Conservation (phyloP, 805 yeast species). For the Hanseniaspora valbyensis region DNA sequence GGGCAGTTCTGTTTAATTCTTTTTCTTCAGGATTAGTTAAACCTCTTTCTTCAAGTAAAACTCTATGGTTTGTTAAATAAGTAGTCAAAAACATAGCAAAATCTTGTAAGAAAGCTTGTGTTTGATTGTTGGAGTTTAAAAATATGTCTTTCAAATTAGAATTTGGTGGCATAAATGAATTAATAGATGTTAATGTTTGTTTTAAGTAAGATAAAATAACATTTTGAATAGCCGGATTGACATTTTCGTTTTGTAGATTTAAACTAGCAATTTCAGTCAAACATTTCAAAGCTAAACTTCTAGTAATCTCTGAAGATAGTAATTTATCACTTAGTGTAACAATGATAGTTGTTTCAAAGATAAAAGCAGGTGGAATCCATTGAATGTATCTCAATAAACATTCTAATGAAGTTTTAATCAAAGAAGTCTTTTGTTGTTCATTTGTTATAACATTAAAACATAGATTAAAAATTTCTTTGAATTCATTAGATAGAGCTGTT, state of each 20-base stretch:
- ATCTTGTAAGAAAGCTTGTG: slow-evolving; percentile 91
- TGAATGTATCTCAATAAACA: slow-evolving; percentile 75
- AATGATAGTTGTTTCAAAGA: slow-evolving; percentile 77
- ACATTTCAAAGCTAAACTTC: slow-evolving; percentile 81
- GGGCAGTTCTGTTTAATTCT: slow-evolving; percentile 51
- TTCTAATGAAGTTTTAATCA: slow-evolving; percentile 73
- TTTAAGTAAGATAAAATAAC: slow-evolving; percentile 62
- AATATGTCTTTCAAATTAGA: slow-evolving; percentile 62
- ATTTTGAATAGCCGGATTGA: slow-evolving; percentile 30
- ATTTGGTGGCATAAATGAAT: slow-evolving; percentile 54
- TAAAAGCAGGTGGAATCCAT: slow-evolving; percentile 87
- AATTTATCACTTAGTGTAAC: slow-evolving; percentile 64
- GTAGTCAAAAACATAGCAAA: slow-evolving; percentile 86
- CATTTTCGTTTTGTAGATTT: slow-evolving; percentile 22
- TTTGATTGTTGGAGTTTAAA: slow-evolving; percentile 61
- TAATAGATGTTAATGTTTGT: slow-evolving; percentile 59
- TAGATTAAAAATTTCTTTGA: slow-evolving; percentile 81
- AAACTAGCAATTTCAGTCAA: slow-evolving; percentile 80
- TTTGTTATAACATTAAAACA: slow-evolving; percentile 90
- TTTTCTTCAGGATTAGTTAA: slow-evolving; percentile 30
- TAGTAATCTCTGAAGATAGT: slow-evolving; percentile 62
- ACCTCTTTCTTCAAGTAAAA: slow-evolving; percentile 42
- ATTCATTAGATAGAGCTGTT: slow-evolving; percentile 75
- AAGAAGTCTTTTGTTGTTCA: slow-evolving; percentile 62
- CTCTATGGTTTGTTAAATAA: slow-evolving; percentile 63